A percentile compares a stretch with the other conserved stretches of the same genome.
phyloP scores from a whole-genome alignment of 1,139 yeast species.

The Candida dubliniensis region DNA sequence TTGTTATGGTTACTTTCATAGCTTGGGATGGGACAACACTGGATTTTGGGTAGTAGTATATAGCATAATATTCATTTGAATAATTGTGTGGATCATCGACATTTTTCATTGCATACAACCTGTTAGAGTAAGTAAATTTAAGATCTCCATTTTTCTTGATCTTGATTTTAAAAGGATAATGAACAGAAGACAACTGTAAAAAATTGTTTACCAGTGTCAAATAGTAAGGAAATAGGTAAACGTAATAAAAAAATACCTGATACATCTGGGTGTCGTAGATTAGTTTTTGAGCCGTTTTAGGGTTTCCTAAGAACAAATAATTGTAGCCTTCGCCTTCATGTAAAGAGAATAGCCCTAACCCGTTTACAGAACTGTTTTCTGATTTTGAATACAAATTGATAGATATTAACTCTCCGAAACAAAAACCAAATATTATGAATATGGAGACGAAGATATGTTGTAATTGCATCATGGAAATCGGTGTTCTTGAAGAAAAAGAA shows the following conservation, averaged over 20 bases:
- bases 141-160: conserved; percentile 3
- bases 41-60: not conserved
- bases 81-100: conserved; percentile 1
- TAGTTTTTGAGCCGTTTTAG: too few species aligned
- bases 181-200: conserved; percentile 2
- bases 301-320: too few species aligned
- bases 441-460: too few species aligned
- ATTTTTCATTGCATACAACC: conserved; percentile 1
- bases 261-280: conserved; percentile 3
- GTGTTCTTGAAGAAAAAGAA: too few species aligned
- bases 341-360: too few species aligned
- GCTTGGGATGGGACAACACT: not conserved
- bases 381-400: too few species aligned
- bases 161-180: conserved; percentile 2
- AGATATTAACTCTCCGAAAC: too few species aligned
- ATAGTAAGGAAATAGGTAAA: conserved; percentile 1
- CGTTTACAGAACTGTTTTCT: too few species aligned
- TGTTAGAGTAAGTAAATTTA: not conserved
- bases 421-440: too few species aligned
- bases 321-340: too few species aligned
- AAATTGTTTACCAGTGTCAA: not conserved
- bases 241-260: conserved; percentile 1
- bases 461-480: too few species aligned
- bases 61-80: conserved; percentile 1
- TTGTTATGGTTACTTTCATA: not conserved